Percentiles rank a stretch among this genome's conserved stretches.
Conservation (phyloP, 2,329 filamentous ascomycete species). For the Didymella exigua region DNA sequence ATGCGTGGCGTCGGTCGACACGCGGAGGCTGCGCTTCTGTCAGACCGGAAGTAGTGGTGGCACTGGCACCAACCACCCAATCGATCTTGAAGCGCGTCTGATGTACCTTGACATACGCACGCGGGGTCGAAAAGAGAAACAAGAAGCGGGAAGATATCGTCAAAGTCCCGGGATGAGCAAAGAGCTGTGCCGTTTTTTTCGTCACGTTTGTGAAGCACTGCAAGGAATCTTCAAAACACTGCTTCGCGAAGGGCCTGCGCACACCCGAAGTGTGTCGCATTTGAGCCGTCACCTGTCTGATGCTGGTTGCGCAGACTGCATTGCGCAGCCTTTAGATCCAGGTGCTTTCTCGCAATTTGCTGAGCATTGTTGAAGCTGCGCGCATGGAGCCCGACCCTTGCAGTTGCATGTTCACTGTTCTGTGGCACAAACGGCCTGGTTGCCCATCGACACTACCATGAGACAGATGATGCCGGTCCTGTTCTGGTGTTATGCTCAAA, state of each 20-base stretch:
- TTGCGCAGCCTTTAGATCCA: conserved; percentile 21
- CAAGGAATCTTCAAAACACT: conserved; percentile 13
- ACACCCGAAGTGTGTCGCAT: not conserved
- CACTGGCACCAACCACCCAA: conserved; percentile 9
- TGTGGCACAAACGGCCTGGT: not conserved
- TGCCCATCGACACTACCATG: not conserved
- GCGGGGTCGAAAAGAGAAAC: conserved; percentile 26
- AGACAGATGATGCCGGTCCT: not conserved
- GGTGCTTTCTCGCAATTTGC: not conserved
- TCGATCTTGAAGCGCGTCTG: conserved; percentile 21
- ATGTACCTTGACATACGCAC: conserved; percentile 31
- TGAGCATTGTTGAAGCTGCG: conserved; percentile 4
- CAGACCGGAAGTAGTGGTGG: conserved; percentile 18
- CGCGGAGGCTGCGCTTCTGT: conserved; percentile 26
- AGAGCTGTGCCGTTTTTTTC: conserved; percentile 25
- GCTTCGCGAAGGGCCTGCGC: not conserved
- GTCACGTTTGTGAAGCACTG: conserved; percentile 18
- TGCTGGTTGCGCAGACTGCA: conserved; percentile 15
- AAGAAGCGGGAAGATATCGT: conserved; percentile 30
- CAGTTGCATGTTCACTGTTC: conserved; percentile 21
- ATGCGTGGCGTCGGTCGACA: conserved; percentile 34
- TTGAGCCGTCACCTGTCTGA: not conserved
- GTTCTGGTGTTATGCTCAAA: conserved; percentile 4
- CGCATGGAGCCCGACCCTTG: conserved; percentile 33
- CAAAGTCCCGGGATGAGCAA: conserved; percentile 20